A percentile compares a stretch with the other conserved stretches of the same genome.
These are phyloP conservation scores for Endoconidiophora polonica DNA, from an alignment of 2,329 filamentous ascomycete species.

Conservation along the genomic window DNA sequence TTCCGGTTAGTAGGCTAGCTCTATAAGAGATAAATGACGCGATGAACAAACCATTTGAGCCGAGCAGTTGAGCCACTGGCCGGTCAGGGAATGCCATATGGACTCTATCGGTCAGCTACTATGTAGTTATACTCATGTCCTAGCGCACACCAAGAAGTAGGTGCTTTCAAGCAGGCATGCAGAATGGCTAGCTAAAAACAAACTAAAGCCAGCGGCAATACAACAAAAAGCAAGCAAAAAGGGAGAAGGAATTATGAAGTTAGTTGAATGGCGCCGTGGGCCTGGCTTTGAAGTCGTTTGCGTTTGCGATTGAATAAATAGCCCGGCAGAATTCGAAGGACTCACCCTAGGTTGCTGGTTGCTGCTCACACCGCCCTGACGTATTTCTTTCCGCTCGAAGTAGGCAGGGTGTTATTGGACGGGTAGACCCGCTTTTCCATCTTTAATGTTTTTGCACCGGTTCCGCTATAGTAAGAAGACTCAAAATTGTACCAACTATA, in stretches of 20 bases:
- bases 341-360: no score
- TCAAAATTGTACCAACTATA: no score
- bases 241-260: neutral
- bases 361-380: no score
- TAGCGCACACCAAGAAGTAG: neutral
- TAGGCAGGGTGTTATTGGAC: no score
- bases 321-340: no score
- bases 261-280: no score
- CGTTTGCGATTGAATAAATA: neutral
- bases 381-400: no score
- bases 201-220: neutral
- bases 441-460: no score
- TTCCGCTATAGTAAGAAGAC: no score
- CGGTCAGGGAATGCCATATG: conserved; percentile 30
- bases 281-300: neutral
- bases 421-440: no score
- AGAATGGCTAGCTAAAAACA: neutral
- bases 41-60: conserved; percentile 36
- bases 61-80: conserved; percentile 38
- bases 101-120: neutral
- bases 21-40: neutral
- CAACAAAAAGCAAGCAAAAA: neutral
- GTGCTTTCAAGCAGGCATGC: neutral
- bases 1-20: neutral
- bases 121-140: neutral